Conservation (phyloP, 1,284 basidiomycete species). For the Trichosporon coremiiforme region DNA sequence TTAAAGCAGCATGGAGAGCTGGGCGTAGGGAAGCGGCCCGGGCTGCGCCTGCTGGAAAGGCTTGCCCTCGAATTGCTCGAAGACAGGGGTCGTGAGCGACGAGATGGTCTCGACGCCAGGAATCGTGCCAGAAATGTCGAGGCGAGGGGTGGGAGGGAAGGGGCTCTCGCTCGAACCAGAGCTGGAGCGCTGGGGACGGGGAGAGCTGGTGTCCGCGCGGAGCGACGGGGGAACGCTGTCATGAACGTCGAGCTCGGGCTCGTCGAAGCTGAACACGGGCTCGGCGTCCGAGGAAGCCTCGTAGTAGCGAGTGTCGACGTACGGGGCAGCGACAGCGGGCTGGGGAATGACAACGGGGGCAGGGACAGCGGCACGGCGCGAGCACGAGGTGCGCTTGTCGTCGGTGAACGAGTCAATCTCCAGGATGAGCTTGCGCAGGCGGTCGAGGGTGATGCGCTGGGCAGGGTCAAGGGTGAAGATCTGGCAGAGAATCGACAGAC, state of each 20-base stretch:
- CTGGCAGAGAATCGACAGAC: slow-evolving; percentile 63
- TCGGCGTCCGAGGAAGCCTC: slow-evolving; percentile 37
- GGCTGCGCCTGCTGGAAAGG: slow-evolving; percentile 22
- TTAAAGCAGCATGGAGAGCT: slow-evolving; percentile 33
- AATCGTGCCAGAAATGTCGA: slow-evolving; percentile 26
- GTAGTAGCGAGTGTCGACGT: slow-evolving; percentile 31
- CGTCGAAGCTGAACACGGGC: slow-evolving; percentile 43
- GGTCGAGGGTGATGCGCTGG: slow-evolving; percentile 64
- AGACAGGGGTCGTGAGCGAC: slow-evolving; percentile 27
- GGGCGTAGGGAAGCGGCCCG: slow-evolving; percentile 27
- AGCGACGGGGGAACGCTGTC: slow-evolving; percentile 45
- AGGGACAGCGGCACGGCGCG: slow-evolving; percentile 54
- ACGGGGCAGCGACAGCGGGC: slow-evolving; percentile 22
- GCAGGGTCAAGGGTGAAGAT: slow-evolving; percentile 64
- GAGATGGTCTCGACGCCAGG: slow-evolving; percentile 30
- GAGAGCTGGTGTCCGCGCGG: slow-evolving; percentile 46
- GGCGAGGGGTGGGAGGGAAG: slow-evolving; percentile 49
- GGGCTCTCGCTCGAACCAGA: slow-evolving; percentile 42
- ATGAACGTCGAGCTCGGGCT: slow-evolving; percentile 31
- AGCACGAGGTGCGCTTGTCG: slow-evolving; percentile 61
- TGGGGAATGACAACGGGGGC: slow-evolving; percentile 25
- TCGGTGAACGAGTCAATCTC: slow-evolving; percentile 69
- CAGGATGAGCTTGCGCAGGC: slow-evolving; percentile 65
- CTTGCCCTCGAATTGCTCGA: slow-evolving; percentile 28
- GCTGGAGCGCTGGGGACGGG: slow-evolving; percentile 39